Evolutionary conservation across 176 grass and related monocot species (phyloP), one percentile per base, ranked within the genome.

Genomic region (Puya raimondii): DNA sequence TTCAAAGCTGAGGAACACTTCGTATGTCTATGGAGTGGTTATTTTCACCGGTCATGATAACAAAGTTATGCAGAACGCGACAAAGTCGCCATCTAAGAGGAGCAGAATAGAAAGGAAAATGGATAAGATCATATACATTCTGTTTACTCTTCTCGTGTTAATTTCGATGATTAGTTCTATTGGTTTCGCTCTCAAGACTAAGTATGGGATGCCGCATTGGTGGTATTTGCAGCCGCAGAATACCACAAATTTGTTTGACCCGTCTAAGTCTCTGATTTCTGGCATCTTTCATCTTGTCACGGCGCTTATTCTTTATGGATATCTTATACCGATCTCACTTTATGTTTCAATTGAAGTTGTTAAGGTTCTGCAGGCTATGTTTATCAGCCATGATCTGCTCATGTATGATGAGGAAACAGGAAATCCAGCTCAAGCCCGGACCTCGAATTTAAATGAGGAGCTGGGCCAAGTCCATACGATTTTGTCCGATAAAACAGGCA

Each of bases 61-160:
- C 47, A 99, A 99, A 77, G 90, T 99, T 20, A 99, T 99, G 94
- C 94, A 99, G 81, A 99, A 99, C 64, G 81, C 94, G 18, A 99
- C 94, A 0, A 66, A 90, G 29, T 93, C 94, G 0, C 94, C 94
- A 13, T 93, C 94, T 49, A 99, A 99, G 72, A 90, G 94, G 72
- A 99, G 94, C 72, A 81, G 85, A 74, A 91, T 99, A 47, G 94
- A 99, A 80, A 93, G 64, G 72, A 93, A 99, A 70, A 99, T 99
- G 94, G 94, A 99, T 74, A 72, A 87, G 48, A 82, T 99, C 47
- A 99, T 99, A 79, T 99, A 99, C 16, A 72, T 99, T 21, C 72
- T 99, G 47, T 99, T 99, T 72, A 93, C 87, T 67, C 71, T 99
- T 13, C 87, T 99, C 10, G 80, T 99, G 22, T 72, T 99, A 64